A percentile compares a stretch with the other conserved stretches of the same genome.
Evolutionary conservation across 176 grass and related monocot genomes (phyloP).

Genomic region (Avena insularis): DNA sequence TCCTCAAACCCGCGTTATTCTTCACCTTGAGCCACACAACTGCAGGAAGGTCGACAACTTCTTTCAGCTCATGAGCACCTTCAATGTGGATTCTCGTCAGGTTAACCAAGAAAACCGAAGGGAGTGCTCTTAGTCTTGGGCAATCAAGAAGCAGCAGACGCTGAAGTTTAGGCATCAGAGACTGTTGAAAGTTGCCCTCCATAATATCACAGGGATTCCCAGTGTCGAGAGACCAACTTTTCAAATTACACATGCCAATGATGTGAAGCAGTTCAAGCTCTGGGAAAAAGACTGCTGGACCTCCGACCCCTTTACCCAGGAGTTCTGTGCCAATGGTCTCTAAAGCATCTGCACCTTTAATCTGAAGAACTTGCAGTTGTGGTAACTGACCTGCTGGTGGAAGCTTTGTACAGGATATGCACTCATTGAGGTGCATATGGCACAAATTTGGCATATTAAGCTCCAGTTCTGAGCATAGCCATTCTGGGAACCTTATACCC

Average conservation of each 20-base stretch:
- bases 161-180: conserved; percentile 29
- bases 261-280: conserved; percentile 9
- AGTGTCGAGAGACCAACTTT: neutral
- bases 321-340: neutral
- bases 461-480: neutral
- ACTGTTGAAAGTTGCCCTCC: neutral
- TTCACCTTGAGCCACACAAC: conserved; percentile 43
- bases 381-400: conserved; percentile 31
- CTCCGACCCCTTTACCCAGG: neutral
- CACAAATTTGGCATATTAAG: neutral
- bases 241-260: neutral
- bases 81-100: conserved; percentile 9
- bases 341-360: conserved; percentile 13
- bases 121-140: conserved; percentile 27
- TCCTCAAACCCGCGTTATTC: conserved; percentile 11
- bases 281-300: neutral
- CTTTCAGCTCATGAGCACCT: conserved; percentile 27
- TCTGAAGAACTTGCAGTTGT: neutral
- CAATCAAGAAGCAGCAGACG: conserved; percentile 3
- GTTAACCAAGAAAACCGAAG: neutral
- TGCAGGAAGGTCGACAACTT: neutral
- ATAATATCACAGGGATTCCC: neutral
- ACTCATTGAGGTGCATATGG: conserved; percentile 23
- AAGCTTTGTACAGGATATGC: conserved; percentile 19
- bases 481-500: conserved; percentile 4